Evolutionary conservation across 768 basidiomycete genomes (phyloP), one percentile per base, ranked within the genome.

Genomic region (Mycena vulgaris): DNA sequence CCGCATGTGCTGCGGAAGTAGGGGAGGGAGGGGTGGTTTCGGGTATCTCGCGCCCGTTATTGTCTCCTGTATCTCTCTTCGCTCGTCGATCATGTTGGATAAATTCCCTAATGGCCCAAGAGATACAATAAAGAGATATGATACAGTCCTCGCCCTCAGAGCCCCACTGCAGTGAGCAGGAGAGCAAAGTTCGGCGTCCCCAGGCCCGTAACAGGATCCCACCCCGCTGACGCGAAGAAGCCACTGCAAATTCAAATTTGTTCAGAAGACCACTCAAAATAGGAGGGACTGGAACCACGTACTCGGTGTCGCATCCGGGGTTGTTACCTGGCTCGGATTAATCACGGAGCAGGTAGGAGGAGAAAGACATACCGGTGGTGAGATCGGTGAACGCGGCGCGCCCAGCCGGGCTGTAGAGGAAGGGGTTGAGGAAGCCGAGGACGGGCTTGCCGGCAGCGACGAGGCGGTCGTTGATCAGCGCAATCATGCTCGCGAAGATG

Each of bases 1-100:
- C 90, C 89, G 19, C 87, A 91, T 79, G 92, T 95, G 8, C 66
- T 83, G 60, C 63, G 69, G 27, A 70, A 70, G 33, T 48, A 51
- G 21, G 27, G n/a, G n/a, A n/a, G n/a, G n/a, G n/a, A n/a, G n/a
- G n/a, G n/a, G n/a, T n/a, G n/a, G n/a, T n/a, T n/a, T n/a, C n/a
- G n/a, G n/a, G n/a, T n/a, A n/a, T n/a, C n/a, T n/a, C n/a, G n/a
- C n/a, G n/a, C n/a, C n/a, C n/a, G n/a, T n/a, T n/a, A n/a, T n/a
- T n/a, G n/a, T n/a, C n/a, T n/a, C n/a, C n/a, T n/a, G n/a, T n/a
- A n/a, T n/a, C n/a, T n/a, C n/a, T n/a, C n/a, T n/a, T n/a, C n/a
- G n/a, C n/a, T n/a, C n/a, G n/a, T n/a, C n/a, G n/a, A n/a, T n/a
- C n/a, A n/a, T n/a, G n/a, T n/a, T n/a, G n/a, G n/a, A n/a, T n/a